Evolutionary conservation across 2,329 filamentous ascomycete genomes (phyloP), one percentile per base, ranked within the genome.

Genomic region (Parastagonospora avenae): DNA sequence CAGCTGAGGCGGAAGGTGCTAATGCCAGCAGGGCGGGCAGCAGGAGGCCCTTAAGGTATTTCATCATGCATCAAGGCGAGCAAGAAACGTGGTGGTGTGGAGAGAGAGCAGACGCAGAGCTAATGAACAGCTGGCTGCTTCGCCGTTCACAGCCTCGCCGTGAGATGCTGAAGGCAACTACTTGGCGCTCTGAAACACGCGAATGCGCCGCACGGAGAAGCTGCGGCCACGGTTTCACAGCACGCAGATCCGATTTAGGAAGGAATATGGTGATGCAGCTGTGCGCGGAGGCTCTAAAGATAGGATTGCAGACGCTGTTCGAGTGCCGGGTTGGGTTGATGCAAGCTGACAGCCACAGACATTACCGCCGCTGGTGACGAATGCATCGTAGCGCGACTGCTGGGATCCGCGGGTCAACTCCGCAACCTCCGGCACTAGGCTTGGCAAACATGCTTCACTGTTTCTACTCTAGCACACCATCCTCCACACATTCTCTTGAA

Each of bases 21-120:
- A 72, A 55, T 59, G 79, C 81, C 72, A 84, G 76, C 69, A 86
- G 73, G 71, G 75, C 72, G 63, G 79, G 73, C 68, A 82, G 70
- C 66, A 81, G 72, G 54, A 73, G 66, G 70, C 71, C 67, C 70
- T 64, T 67, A 59, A 64, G 59, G 60, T 62, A 63, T 66, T 68
- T 68, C 72, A 74, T 74, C 56, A 67, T 71, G 71, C 70, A 73
- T 73, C 64, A 59, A 67, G 61, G 57, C 59, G 57, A 48, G 48
- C 45, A 5, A 24, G 12, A 45, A 55, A 41, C 43, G 52, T 52
- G 46, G 55, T 54, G 57, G 50, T 49, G 56, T 46, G 32, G 55
- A 50, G 43, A 42, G 60, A 46, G 15, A 48, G 50, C 24, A 48
- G 50, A 55, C 53, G 59, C 31, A 54, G 49, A 50, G 44, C 55